phyloP scores from a whole-genome alignment of 2,329 filamentous ascomycete genomes.

The Phaeomoniella chlamydospora region DNA sequence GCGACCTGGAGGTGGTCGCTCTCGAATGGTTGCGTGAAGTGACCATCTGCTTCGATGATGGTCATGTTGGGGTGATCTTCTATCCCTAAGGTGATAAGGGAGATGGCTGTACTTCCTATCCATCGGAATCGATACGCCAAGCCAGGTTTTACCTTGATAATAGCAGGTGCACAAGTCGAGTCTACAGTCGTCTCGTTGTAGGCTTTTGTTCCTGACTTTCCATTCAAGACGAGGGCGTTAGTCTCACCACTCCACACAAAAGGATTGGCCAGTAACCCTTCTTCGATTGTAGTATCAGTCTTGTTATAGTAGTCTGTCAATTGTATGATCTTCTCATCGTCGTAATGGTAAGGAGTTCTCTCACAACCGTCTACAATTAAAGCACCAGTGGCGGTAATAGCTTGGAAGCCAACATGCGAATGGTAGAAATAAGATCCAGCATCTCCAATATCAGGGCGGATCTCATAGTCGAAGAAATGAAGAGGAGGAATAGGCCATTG shows the following conservation, averaged over 20 bases:
- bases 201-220: conserved; percentile 30
- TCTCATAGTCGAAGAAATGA: conserved; percentile 54
- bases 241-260: conserved; percentile 48
- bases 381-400: conserved; percentile 40
- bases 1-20: conserved; percentile 40
- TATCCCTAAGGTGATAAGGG: conserved; percentile 38
- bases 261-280: conserved; percentile 31
- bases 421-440: conserved; percentile 56
- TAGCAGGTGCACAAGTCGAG: conserved; percentile 21
- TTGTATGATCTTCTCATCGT: conserved; percentile 43
- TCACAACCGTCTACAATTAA: conserved; percentile 41
- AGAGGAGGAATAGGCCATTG: conserved; percentile 52
- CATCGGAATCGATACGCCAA: conserved; percentile 49
- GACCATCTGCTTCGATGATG: conserved; percentile 46
- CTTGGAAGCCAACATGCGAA: conserved; percentile 51
- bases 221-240: conserved; percentile 43
- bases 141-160: conserved; percentile 44
- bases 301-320: conserved; percentile 44
- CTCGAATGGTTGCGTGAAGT: conserved; percentile 11
- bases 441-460: conserved; percentile 36
- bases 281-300: conserved; percentile 36
- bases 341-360: conserved; percentile 41
- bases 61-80: conserved; percentile 41
- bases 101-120: conserved; percentile 42
- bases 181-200: conserved; percentile 21